Evolutionary conservation across 768 basidiomycete species (phyloP).

Genomic region (Leccinum boreale): DNA sequence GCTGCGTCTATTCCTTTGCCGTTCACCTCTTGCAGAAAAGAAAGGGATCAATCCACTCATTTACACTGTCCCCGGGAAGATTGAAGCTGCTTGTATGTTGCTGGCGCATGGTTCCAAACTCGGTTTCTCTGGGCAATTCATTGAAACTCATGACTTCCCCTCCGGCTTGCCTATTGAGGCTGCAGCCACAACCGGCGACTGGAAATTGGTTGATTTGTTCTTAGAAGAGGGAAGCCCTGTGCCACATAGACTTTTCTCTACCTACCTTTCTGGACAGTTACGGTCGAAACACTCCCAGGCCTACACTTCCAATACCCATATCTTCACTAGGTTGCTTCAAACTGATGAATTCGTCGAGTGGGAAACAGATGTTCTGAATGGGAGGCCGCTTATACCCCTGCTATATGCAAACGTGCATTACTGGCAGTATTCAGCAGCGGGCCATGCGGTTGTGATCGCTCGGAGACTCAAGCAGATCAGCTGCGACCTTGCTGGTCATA

Average conservation of each 20-base stretch:
- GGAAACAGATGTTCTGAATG: background rate
- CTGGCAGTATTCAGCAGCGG: background rate
- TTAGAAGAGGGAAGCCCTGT: background rate
- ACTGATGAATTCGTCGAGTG: background rate
- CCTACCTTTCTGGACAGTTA: background rate
- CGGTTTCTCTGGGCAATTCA: background rate
- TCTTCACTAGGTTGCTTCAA: background rate
- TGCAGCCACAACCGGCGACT: background rate
- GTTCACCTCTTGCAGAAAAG: background rate
- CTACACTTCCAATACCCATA: rapidly evolving
- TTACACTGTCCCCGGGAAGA: background rate
- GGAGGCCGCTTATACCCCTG: rapidly evolving
- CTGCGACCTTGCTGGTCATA: background rate
- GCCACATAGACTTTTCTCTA: background rate
- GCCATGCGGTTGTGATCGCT: background rate
- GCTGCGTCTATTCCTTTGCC: background rate
- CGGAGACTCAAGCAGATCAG: background rate
- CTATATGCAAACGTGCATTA: background rate
- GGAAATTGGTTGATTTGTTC: background rate
- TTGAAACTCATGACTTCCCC: background rate
- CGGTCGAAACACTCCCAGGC: too few relatives aligned
- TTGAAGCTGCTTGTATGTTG: background rate
- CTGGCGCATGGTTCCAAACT: background rate
- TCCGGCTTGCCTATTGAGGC: background rate
- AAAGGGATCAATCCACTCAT: background rate